Conservation (phyloP, 495 filamentous ascomycete genomes). For the Aeminium ludgeri region DNA sequence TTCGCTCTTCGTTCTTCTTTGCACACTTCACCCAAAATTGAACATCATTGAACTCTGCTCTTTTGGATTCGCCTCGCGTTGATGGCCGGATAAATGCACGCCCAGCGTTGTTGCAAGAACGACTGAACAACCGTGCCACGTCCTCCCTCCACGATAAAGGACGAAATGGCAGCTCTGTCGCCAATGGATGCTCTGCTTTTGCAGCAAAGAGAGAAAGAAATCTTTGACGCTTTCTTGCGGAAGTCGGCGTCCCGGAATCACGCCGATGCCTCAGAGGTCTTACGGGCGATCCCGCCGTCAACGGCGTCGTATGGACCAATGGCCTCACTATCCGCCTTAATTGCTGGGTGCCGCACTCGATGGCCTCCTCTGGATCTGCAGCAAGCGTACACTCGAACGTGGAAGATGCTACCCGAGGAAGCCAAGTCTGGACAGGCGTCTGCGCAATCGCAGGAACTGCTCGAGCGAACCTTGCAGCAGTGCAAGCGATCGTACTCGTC, state of each 20-base stretch:
- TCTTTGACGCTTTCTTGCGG: no score
- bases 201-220: no score
- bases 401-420: neutral
- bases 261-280: neutral
- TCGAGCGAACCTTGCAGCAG: neutral
- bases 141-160: no score
- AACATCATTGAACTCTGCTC: no score
- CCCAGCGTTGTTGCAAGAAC: no score
- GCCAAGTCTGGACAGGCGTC: neutral
- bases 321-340: neutral
- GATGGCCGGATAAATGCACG: no score
- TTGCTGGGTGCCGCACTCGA: neutral
- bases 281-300: neutral
- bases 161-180: no score
- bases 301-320: neutral
- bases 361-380: conserved; percentile 1
- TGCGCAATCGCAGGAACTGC: neutral
- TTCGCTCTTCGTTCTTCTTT: no score
- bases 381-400: neutral
- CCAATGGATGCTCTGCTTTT: no score
- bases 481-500: conserved; percentile 1
- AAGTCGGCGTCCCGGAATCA: neutral
- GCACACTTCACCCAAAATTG: no score
- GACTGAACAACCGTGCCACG: no score
- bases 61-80: no score